Evolutionary conservation across 306 rosid species (phyloP).

Genomic region (Pueraria montana): DNA sequence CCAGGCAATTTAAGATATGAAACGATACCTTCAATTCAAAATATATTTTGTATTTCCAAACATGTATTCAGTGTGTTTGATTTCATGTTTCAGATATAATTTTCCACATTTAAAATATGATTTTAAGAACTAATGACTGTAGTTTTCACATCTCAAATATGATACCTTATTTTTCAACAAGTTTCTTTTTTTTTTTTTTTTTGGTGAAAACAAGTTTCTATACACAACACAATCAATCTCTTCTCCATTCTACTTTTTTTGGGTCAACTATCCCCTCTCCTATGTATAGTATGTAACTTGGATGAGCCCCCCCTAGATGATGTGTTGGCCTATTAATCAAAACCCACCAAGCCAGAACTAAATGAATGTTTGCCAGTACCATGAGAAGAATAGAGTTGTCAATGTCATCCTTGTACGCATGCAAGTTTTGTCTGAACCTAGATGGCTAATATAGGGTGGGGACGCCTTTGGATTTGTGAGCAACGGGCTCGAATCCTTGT

Average conservation of each 20-base stretch:
- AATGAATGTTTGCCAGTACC: slow-evolving; percentile 23
- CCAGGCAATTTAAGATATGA: neutral
- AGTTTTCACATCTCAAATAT: neutral
- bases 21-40: neutral
- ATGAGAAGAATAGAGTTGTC: slow-evolving; percentile 42
- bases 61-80: too few species aligned
- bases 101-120: too few species aligned
- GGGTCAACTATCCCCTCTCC: neutral
- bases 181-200: too few species aligned
- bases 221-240: neutral
- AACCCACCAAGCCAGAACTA: neutral
- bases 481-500: neutral
- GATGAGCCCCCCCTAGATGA: neutral
- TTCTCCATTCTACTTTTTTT: neutral
- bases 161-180: neutral
- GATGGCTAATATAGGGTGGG: neutral
- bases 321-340: neutral
- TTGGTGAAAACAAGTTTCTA: neutral
- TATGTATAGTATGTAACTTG: neutral
- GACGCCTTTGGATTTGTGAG: neutral
- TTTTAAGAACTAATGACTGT: neutral
- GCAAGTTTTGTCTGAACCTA: slow-evolving; percentile 24
- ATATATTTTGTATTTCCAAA: too few species aligned
- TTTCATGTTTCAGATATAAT: too few species aligned
- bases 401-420: slow-evolving; percentile 37